Evolutionary conservation across 108 stramenopile species (phyloP), one percentile per base, ranked within the genome.

Genomic region (Heterococcus sp.): DNA sequence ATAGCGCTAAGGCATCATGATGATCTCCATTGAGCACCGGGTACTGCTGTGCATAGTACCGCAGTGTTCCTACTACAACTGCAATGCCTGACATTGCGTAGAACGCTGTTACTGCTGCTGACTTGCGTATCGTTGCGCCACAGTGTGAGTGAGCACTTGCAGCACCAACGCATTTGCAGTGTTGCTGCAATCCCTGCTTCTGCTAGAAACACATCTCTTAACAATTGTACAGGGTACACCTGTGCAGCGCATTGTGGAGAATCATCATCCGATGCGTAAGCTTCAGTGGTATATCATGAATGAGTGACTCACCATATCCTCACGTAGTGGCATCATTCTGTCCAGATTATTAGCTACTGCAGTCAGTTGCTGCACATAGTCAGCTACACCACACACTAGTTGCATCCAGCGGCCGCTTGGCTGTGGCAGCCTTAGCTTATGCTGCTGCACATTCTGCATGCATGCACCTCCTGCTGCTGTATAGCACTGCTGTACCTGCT

Each of bases 301-400:
- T 2, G 65, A 8, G 29, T 31, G 73, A 14, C 21, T 74, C 27
- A 37, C 26, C 71, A 26, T 26, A 30, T 30, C 76, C 34, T 68
- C 38, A 33, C 76, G 34, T 65, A 85, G 72, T 30, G 85, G 85
- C 36, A 85, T 27, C 31, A 70, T 76, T 2, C 66, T 3, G 30
- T 82, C 72, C n/a, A 65, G 46, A 0, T 78, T 72, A n/a, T 29
- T 5, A 3, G 66, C 1, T n/a, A 84, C 76, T n/a, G 35, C 34
- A 29, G 32, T 26, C 30, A 78, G 31, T 38, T 26, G 35, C 5
- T 5, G 5, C 68, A 72, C 33, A n/a, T 46, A 84, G 39, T 83
- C 68, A 3, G 78, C 86, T 32, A 86, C 64, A 3, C 78, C 83
- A 58, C 86, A 86, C 28, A 84, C 70, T 3, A 89, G 58, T 29